phyloP scores from a whole-genome alignment of 2,329 filamentous ascomycete genomes.

The Microdochium bolleyi region DNA sequence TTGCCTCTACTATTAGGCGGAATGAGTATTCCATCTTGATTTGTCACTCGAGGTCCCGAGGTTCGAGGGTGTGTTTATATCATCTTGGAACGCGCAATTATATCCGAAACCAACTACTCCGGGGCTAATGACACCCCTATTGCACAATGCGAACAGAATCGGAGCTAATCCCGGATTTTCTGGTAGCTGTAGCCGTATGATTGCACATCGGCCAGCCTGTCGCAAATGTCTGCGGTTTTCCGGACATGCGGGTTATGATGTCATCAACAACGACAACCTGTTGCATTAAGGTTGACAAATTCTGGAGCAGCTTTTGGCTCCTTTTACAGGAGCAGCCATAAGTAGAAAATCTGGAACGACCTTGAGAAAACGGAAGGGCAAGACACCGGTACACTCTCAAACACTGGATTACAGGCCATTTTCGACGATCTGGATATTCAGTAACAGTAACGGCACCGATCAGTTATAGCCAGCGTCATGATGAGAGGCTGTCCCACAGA shows the following conservation, averaged over 20 bases:
- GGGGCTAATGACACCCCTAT: background rate
- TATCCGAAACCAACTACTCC: background rate
- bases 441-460: background rate
- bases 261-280: background rate
- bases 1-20: background rate
- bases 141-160: background rate
- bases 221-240: background rate
- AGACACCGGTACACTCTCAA: background rate
- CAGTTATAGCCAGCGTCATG: background rate
- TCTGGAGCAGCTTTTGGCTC: background rate
- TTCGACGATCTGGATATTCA: background rate
- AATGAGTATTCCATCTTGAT: background rate
- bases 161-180: background rate
- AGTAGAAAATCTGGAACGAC: background rate
- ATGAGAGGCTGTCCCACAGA: background rate
- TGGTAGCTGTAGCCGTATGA: background rate
- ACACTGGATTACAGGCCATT: background rate
- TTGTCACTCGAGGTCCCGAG: background rate
- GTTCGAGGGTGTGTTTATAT: background rate
- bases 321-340: background rate
- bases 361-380: background rate
- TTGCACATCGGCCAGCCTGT: background rate
- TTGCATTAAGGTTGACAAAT: background rate
- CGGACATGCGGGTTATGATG: background rate
- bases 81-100: too few species aligned